Conservation (phyloP, 768 basidiomycete species). For the Xerocomellus amylosporus region DNA sequence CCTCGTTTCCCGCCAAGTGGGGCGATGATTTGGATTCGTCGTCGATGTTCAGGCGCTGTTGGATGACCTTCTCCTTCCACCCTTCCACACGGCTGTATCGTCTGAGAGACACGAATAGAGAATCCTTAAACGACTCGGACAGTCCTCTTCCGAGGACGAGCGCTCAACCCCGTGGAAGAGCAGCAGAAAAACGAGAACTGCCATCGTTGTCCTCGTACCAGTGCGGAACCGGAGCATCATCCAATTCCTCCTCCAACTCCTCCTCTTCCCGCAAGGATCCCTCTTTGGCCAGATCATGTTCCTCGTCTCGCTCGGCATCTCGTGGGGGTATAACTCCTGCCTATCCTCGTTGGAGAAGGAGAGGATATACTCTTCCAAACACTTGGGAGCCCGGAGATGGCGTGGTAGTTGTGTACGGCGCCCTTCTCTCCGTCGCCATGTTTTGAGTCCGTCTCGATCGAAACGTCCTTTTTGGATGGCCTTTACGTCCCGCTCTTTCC, state of each 20-base stretch:
- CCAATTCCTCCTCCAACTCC: too few relatives aligned
- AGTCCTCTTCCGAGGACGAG: not conserved
- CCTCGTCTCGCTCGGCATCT: too few relatives aligned
- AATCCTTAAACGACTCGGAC: constrained; percentile 2
- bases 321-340: too few relatives aligned
- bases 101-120: constrained; percentile 20
- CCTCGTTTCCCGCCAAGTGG: not conserved
- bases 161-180: constrained; percentile 16
- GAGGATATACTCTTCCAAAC: too few relatives aligned
- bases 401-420: constrained; percentile 1
- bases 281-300: too few relatives aligned
- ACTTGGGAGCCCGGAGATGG: too few relatives aligned
- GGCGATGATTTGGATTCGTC: not conserved
- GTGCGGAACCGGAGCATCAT: constrained; percentile 16
- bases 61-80: constrained; percentile 20
- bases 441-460: not conserved
- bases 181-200: constrained; percentile 24
- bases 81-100: constrained; percentile 22
- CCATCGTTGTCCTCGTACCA: constrained; percentile 21
- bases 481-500: constrained; percentile 27
- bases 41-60: constrained; percentile 10
- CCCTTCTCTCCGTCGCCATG: not conserved
- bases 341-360: too few relatives aligned
- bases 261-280: too few relatives aligned
- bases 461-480: constrained; percentile 31